Evolutionary conservation across 1,139 yeast species (phyloP).

Genomic region (Ogataea hybrid): DNA sequence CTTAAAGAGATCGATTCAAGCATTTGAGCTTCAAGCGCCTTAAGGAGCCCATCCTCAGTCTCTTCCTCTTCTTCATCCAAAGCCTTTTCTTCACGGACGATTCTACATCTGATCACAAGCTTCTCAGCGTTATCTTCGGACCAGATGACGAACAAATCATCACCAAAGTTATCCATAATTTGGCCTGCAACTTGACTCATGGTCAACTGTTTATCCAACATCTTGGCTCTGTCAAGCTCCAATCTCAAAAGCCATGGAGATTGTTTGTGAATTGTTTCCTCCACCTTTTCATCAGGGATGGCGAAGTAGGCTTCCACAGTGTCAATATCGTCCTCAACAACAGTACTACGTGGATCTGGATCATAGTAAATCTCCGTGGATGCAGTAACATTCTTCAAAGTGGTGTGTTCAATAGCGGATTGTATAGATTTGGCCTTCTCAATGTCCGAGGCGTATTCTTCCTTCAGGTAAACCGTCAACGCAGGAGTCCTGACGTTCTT

Average conservation of each 20-base stretch:
- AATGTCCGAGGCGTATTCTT: conserved; percentile 80
- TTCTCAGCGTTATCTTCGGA: conserved; percentile 98
- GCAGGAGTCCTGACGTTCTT: conserved; percentile 99
- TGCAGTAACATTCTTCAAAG: conserved; percentile 92
- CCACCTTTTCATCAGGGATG: conserved; percentile 96
- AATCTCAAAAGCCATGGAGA: conserved; percentile 97
- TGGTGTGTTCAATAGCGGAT: conserved; percentile 95
- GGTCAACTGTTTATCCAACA: conserved; percentile 96
- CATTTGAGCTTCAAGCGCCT: conserved; percentile 96
- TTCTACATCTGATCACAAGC: conserved; percentile 96
- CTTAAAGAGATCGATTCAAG: conserved; percentile 90
- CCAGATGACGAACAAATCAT: conserved; percentile 96
- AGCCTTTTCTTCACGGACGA: conserved; percentile 93
- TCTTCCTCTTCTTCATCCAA: conserved; percentile 92
- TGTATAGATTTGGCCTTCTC: conserved; percentile 94
- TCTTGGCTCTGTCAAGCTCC: conserved; percentile 96
- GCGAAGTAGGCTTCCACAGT: conserved; percentile 97
- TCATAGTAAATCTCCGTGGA: conserved; percentile 96
- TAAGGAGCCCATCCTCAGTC: conserved; percentile 95
- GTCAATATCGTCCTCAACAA: conserved; percentile 94
- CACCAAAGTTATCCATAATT: conserved; percentile 90
- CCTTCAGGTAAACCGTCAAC: conserved; percentile 82
- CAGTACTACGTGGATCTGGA: conserved; percentile 96
- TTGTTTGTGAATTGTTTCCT: conserved; percentile 88
- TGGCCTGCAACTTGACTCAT: conserved; percentile 99